phyloP scores from a whole-genome alignment of 164 flowering plant species.

The Stephania yunnanensis region DNA sequence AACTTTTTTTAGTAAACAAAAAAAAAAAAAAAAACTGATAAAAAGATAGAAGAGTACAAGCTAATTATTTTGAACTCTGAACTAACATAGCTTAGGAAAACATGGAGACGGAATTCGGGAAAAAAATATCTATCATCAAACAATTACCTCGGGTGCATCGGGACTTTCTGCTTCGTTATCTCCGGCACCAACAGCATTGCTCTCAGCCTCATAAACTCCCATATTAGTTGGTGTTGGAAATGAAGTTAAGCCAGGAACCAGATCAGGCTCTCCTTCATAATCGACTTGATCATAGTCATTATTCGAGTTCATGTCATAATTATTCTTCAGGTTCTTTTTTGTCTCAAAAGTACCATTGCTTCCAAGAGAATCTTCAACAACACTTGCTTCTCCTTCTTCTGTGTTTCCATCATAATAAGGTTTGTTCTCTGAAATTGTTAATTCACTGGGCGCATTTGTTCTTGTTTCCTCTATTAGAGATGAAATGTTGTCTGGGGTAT shows the following conservation, averaged over 20 bases:
- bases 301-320: constrained; percentile 11
- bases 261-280: constrained; percentile 30
- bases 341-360: constrained; percentile 17
- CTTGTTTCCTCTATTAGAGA: constrained; percentile 5
- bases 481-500: constrained; percentile 16
- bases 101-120: background rate
- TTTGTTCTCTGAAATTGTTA: constrained; percentile 25
- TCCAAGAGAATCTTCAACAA: constrained; percentile 6
- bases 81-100: background rate
- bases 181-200: constrained; percentile 13
- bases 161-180: constrained; percentile 22
- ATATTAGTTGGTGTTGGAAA: constrained; percentile 12
- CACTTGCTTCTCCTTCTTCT: background rate
- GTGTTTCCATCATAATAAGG: constrained; percentile 1
- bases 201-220: constrained; percentile 20
- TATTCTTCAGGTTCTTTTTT: constrained; percentile 4
- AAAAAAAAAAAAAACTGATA: background rate
- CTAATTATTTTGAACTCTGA: background rate
- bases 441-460: background rate
- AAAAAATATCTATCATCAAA: constrained; percentile 5
- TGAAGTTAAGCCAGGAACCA: constrained; percentile 48
- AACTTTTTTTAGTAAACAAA: background rate
- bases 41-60: constrained; percentile 1
- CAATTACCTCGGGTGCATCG: constrained; percentile 35
- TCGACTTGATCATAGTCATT: constrained; percentile 11